phyloP scores from a whole-genome alignment of 352 stramenopile genomes.

The Phytophthora fragariae region DNA sequence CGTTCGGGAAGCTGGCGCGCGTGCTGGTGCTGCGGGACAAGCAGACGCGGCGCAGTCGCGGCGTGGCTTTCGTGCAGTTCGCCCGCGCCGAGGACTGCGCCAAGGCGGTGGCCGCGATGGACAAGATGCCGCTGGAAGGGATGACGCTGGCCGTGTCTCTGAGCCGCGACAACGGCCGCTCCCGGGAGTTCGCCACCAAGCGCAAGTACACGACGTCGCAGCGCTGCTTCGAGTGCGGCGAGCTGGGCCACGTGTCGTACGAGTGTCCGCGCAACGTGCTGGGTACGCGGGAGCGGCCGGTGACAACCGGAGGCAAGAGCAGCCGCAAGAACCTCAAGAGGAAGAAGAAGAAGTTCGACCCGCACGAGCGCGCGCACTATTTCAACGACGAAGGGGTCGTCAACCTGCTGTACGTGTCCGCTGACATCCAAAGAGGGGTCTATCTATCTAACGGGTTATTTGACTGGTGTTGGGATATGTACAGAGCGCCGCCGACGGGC shows the following conservation, averaged over 20 bases:
- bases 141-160: slow-evolving; percentile 72
- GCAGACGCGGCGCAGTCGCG: slow-evolving; percentile 72
- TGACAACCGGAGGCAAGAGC: slow-evolving; percentile 48
- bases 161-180: slow-evolving; percentile 83
- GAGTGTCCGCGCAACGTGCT: slow-evolving; percentile 87
- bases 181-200: slow-evolving; percentile 81
- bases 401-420: slow-evolving; percentile 69
- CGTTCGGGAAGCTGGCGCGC: slow-evolving; percentile 76
- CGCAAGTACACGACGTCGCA: slow-evolving; percentile 71
- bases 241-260: slow-evolving; percentile 83
- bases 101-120: slow-evolving; percentile 59
- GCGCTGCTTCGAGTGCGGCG: slow-evolving; percentile 88
- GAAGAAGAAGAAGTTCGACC: slow-evolving; percentile 74
- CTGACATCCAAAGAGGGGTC: slow-evolving; percentile 2
- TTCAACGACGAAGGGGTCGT: slow-evolving; percentile 71
- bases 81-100: slow-evolving; percentile 68
- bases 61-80: slow-evolving; percentile 90
- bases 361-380: slow-evolving; percentile 64
- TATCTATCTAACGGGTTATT: slow-evolving; percentile 30
- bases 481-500: slow-evolving; percentile 56
- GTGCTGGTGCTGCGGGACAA: slow-evolving; percentile 84
- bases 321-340: slow-evolving; percentile 65
- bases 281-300: slow-evolving; percentile 69
- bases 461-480: slow-evolving; percentile 4
- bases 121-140: slow-evolving; percentile 68